Evolutionary conservation across 495 filamentous ascomycete genomes (phyloP), one percentile per base, ranked within the genome.

Genomic region (Viridothelium virens): DNA sequence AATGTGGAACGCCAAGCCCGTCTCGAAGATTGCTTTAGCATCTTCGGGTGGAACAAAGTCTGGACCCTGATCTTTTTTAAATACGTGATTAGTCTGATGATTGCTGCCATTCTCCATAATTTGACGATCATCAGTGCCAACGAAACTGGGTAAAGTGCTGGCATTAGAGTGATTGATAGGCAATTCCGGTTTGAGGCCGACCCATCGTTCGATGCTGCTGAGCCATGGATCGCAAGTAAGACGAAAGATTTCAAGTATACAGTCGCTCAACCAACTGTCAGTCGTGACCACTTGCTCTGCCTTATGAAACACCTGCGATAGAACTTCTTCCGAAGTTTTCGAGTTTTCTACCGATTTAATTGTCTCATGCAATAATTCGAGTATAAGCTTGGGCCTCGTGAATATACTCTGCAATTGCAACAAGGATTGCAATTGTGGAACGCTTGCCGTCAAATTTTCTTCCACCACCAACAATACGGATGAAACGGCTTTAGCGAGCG

Each of bases 351-450:
- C 75, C 44, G 81, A 81, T 1, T 75, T 72, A 38, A 89, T 82
- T 44, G 93, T 83, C 2, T 79, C 72, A 39, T 81, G 77, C 62
- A 96, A 80, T 63, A 83, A 84, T 1, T 77, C 75, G 25, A 96
- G 75, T 41, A 96, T 76, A 7, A 85, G 77, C 5, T 84, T 79
- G 14, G 87, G 85, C 33, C 84, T 84, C 33, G 79, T 75, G 63
- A 94, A 89, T 16, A 91, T 70, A 0, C 74, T 74, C 56, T 90
- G 86, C 3, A 96, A 79, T 71, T 93, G 88, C 1, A 97, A 78
- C 16, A 89, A 69, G 56, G 84, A 89, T 38, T 70, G 72, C 11
- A 81, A 66, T 68, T 3, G 75, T 71, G 6, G 78, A 77, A 62
- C 5, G 10, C 2, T 9, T 38, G 41, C 7, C 1, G 41, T 38